Evolutionary conservation across 306 rosid species (phyloP), one percentile per base, ranked within the genome.

Genomic region (Canavalia gladiata): DNA sequence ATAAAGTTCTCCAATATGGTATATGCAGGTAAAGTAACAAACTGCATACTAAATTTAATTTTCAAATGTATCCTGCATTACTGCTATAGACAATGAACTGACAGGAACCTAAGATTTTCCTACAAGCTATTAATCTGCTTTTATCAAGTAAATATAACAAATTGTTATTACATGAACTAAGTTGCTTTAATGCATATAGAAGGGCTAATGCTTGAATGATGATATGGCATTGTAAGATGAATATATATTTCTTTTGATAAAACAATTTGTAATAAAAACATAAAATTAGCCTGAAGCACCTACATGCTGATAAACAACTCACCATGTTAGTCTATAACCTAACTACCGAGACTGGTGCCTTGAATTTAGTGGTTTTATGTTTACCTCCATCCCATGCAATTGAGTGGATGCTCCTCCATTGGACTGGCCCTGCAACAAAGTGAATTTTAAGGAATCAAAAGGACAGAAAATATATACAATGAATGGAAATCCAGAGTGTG

Each of bases 361-460:
- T n/a, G 79, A 72, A 31, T 74, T 84, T 69, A 67, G 56, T 31
- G 79, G 76, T 71, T 71, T 50, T 7, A 71, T 81, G 43, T 84
- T 86, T 37, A 80, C 66, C 13, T 74, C 76, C 80, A 67, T 80
- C 71, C 82, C 87, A 31, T 79, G 90, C 71, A 68, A 77, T 29
- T 84, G 81, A 0, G 74, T 29, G 49, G 85, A 50, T 18, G 25
- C 25, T 77, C 67, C 90, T 60, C 69, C 67, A 31, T 28, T 52
- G 46, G 89, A 70, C 50, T 87, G 90, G 30, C 75, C 87, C 92
- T 91, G 78, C 68, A 82, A 70, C 49, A 80, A 7, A 39, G 73
- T 29, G 5, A 67, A 60, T 62, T 37, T 55, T 39, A 12, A 68
- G 73, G 31, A 72, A 25, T 55, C 52, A 54, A 65, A 31, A 7